Conservation (phyloP, 306 rosid species). For the Acacia crassicarpa region DNA sequence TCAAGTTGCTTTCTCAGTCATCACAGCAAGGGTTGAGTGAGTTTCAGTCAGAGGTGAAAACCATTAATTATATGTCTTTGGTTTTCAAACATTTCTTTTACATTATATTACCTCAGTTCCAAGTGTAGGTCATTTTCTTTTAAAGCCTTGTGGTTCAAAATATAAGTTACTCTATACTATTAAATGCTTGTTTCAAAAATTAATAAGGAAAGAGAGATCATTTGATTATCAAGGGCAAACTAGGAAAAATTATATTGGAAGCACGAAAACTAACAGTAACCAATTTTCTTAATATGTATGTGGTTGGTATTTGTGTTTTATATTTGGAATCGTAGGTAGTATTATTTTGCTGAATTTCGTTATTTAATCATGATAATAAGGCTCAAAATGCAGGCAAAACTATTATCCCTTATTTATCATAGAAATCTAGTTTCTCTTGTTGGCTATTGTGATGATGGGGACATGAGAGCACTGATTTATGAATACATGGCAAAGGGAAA, state of each 20-base stretch:
- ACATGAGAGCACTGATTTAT: constrained; percentile 24
- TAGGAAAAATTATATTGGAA: no score
- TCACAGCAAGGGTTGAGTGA: constrained; percentile 46
- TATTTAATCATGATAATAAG: background rate
- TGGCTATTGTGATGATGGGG: constrained; percentile 32
- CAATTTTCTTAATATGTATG: no score
- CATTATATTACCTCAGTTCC: background rate
- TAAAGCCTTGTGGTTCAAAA: no score
- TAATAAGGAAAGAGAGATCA: no score
- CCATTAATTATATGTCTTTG: background rate
- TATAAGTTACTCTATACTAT: no score
- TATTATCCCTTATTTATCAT: constrained; percentile 27
- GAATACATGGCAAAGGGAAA: constrained; percentile 37
- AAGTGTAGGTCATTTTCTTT: no score
- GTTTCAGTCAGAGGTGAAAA: constrained; percentile 39
- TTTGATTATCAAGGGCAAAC: no score
- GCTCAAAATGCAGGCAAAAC: constrained; percentile 22
- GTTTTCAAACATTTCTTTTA: background rate
- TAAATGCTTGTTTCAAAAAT: no score
- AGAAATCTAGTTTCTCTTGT: constrained; percentile 33
- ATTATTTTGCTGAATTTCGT: background rate
- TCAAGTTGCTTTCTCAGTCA: constrained; percentile 42
- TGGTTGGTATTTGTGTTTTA: no score
- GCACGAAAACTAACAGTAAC: no score
- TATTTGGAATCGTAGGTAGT: no score